Conservation (phyloP, 345 rosid genomes). For the Toxicodendron radicans region DNA sequence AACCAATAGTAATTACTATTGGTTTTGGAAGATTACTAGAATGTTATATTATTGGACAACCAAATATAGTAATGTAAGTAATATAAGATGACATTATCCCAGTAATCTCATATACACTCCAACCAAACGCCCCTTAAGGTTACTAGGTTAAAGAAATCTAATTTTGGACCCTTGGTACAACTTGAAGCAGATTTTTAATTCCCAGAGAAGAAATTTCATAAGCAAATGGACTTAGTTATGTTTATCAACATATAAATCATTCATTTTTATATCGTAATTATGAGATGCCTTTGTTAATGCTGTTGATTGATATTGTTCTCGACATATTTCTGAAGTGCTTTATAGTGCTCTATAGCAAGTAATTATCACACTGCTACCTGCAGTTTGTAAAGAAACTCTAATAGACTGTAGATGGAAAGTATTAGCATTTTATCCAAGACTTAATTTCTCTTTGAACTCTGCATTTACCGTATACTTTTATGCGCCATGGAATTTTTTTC, state of each 20-base stretch:
- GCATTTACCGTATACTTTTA: not conserved
- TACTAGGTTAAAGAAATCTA: not conserved
- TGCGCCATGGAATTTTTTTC: not conserved
- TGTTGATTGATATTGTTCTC: conserved; percentile 8
- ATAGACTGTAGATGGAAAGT: not conserved
- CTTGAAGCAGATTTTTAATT: not conserved
- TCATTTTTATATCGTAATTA: not conserved
- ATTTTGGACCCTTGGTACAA: not conserved
- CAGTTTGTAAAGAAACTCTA: not conserved
- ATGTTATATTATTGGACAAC: too few relatives aligned
- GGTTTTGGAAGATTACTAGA: too few relatives aligned
- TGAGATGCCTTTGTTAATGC: not conserved
- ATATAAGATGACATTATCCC: too few relatives aligned
- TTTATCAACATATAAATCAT: not conserved
- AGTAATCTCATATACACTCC: too few relatives aligned
- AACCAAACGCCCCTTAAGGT: too few relatives aligned
- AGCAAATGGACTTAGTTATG: not conserved
- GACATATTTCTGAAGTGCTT: not conserved
- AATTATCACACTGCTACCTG: not conserved
- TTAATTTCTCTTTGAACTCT: not conserved
- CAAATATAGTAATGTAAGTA: too few relatives aligned
- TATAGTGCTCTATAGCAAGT: not conserved
- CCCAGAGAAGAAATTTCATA: not conserved
- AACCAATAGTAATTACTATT: too few relatives aligned
- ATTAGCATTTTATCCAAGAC: not conserved